Evolutionary conservation across 169 alveolate genomes (phyloP).

Genomic region (Theileria orientalis): DNA sequence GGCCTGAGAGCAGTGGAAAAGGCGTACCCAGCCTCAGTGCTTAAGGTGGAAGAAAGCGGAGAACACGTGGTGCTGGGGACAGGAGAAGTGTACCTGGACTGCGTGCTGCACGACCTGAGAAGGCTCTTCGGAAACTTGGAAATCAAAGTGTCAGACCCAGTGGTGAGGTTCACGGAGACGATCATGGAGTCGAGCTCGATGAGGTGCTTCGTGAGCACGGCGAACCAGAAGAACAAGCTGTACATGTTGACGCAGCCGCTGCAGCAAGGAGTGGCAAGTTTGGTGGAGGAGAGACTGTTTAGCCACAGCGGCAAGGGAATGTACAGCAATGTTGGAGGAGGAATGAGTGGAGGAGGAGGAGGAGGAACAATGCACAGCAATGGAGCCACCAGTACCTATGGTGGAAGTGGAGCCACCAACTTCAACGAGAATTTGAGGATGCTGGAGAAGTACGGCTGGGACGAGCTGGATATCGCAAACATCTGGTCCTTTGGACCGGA

Average conservation of each 20-base stretch:
- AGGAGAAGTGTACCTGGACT: conserved; percentile 98
- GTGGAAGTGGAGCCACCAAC: neutral
- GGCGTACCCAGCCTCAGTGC: conserved; percentile 89
- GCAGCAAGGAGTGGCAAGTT: conserved; percentile 87
- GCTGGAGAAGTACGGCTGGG: conserved; percentile 90
- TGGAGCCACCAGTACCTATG: neutral
- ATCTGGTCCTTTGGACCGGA: conserved; percentile 99
- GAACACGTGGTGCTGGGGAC: conserved; percentile 98
- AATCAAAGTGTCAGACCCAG: conserved; percentile 95
- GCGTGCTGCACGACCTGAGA: conserved; percentile 96
- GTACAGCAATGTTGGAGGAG: too few species aligned
- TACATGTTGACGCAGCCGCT: conserved; percentile 94
- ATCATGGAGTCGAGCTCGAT: conserved; percentile 94
- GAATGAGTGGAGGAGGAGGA: conserved; percentile 19
- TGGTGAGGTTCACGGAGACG: conserved; percentile 94
- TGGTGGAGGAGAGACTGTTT: conserved; percentile 85
- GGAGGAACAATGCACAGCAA: neutral
- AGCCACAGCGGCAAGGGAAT: conserved; percentile 16
- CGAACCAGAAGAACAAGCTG: conserved; percentile 91
- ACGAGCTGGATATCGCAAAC: conserved; percentile 90
- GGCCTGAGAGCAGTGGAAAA: conserved; percentile 93
- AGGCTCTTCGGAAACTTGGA: conserved; percentile 96
- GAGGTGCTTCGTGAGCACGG: conserved; percentile 94
- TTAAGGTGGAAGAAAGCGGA: conserved; percentile 98
- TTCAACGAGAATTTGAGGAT: too few species aligned